Base-by-base conservation (phyloP, 2,329 filamentous ascomycete species). In the Tolypocladium guangdongense region DNA sequence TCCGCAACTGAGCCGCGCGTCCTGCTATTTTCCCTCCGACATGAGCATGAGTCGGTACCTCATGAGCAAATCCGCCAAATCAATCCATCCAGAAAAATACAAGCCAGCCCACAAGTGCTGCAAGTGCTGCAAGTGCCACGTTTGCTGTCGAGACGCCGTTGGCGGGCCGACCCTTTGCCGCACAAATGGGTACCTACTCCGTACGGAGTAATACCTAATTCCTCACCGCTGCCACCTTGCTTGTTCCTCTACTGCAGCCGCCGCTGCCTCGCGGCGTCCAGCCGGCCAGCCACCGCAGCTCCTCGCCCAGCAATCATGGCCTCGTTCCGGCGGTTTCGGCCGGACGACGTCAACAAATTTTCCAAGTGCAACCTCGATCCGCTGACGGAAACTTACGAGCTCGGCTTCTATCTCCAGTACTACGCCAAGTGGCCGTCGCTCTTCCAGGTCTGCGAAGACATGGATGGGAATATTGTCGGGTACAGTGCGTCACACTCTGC, bases 341-440 rank as follows among this genome's bases (percentile, higher is more conserved):
- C 90, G 2, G 79, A 82, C 60, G 93, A 99, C 69, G 78, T 97
- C 57, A 84, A 96, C 71, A 86, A 85, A 60, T 86, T 97, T 71
- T 95, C 95, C 61, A 85, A 90, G 59, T 96, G 91, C 72, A 99
- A 99, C 67, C 84, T 99, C 57, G 93, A 99, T 67, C 89, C 89
- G 41, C 78, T 96, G 57, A 97, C 93, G n/a, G 93, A 99, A 74
- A 97, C 95, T 54, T 99, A 97, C 74, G 90, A 95, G 68, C 81
- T 96, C 59, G 82, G 84, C 57, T 99, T 97, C 75, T 99, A 99
- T 74, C 82, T 96, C 55, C 88, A 95, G 64, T 99, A 99, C 72
- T 84, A 96, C 59, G 90, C 90, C 52, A 90, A 88, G 77, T 99
- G 93, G 93, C 93, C 93, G 1, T 86, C 90, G 30, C 81, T 97